Percentiles rank a stretch among this genome's conserved stretches.
phyloP scores from a whole-genome alignment of 192 early-diverging fungal species.

The Mortierella claussenii region DNA sequence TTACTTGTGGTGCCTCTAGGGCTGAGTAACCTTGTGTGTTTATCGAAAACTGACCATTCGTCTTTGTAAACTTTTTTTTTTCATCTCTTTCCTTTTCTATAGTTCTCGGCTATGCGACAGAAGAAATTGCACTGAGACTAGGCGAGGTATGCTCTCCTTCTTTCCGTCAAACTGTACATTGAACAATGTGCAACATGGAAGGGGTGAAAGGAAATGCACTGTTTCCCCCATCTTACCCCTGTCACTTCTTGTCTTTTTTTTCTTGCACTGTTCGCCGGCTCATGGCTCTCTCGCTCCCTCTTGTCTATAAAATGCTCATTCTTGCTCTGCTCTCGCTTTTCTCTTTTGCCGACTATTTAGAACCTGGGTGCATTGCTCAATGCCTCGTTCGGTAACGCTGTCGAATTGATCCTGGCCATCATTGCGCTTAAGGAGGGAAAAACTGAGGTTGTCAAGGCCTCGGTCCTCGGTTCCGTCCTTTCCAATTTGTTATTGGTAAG shows the following conservation, averaged over 20 bases:
- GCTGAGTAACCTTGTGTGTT: too few relatives aligned
- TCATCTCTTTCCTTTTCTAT: constrained; percentile 40
- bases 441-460: constrained; percentile 87
- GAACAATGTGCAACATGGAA: too few relatives aligned
- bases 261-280: constrained; percentile 40
- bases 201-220: too few relatives aligned
- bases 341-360: constrained; percentile 30
- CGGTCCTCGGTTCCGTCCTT: constrained; percentile 91
- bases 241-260: constrained; percentile 42
- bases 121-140: constrained; percentile 78
- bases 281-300: too few relatives aligned
- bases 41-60: too few relatives aligned
- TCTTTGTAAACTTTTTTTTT: constrained; percentile 1
- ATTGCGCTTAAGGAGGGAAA: constrained; percentile 82
- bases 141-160: constrained; percentile 59
- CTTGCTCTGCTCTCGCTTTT: constrained; percentile 76
- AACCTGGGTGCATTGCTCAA: constrained; percentile 84
- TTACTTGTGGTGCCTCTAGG: too few relatives aligned
- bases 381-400: constrained; percentile 86
- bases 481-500: constrained; percentile 85
- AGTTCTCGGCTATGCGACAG: constrained; percentile 89
- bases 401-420: constrained; percentile 86
- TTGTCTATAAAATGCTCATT: constrained; percentile 79
- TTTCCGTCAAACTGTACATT: background rate
- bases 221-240: too few relatives aligned